Conservation (phyloP, 305 asterid species). For the Petunia hybrid region DNA sequence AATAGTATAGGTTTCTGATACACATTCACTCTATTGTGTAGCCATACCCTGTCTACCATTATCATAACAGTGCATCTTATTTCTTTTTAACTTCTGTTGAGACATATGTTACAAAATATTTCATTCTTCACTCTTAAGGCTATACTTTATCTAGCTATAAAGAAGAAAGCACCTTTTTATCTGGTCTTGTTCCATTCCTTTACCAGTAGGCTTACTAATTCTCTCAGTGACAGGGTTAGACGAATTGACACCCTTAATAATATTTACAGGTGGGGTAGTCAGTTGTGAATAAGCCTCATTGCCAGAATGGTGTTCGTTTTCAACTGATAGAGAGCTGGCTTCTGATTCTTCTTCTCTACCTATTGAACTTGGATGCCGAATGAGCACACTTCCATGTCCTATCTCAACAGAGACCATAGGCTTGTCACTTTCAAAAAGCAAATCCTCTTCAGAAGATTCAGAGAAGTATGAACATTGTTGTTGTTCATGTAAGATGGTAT, state of each 20-base stretch:
- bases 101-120: not conserved
- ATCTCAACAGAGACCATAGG: conserved; percentile 98
- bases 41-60: conserved; percentile 13
- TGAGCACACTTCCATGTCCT: conserved; percentile 99
- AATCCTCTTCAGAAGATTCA: conserved; percentile 87
- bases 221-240: conserved; percentile 39
- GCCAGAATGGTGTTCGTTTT: conserved; percentile 61
- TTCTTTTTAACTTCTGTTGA: conserved; percentile 6
- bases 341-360: conserved; percentile 96
- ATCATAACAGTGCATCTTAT: conserved; percentile 18
- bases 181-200: conserved; percentile 53
- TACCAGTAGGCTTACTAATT: conserved; percentile 64
- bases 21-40: conserved; percentile 1
- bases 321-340: conserved; percentile 95
- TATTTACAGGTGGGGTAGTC: conserved; percentile 53
- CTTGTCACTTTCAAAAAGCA: conserved; percentile 82
- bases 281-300: conserved; percentile 57
- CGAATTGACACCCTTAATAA: conserved; percentile 42
- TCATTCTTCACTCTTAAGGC: conserved; percentile 18
- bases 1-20: conserved; percentile 1
- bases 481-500: conserved; percentile 88
- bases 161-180: conserved; percentile 63
- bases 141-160: conserved; percentile 29
- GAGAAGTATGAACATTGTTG: conserved; percentile 83
- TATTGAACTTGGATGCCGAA: conserved; percentile 83